Evolutionary conservation across 2,329 filamentous ascomycete genomes (phyloP), one percentile per base, ranked within the genome.

Genomic region (Penicillium sp.): DNA sequence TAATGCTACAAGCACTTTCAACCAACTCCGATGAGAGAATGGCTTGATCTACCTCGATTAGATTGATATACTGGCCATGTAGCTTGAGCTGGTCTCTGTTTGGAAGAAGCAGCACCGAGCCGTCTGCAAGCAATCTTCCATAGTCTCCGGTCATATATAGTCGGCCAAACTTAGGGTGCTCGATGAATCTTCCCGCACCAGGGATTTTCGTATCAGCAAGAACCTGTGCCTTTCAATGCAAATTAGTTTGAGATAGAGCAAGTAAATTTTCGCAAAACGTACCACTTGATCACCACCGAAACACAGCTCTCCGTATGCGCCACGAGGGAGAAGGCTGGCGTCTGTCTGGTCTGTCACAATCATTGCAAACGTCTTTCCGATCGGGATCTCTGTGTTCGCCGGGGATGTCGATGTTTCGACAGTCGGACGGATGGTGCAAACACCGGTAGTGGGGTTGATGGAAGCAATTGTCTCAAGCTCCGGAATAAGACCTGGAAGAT

Each of bases 251-350:
- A 2, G 11, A 6, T 38, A 10, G 18, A 38, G 16, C 2, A 5
- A 11, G 20, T 8, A 6, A 14, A 7, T n/a, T 27, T 27, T 23
- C 10, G 9, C 6, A 16, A 10, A 13, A 53, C 65, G 52, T 56
- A 81, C 83, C 4, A 95, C 81, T 67, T 95, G 89, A 40, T 87
- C 80, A 9, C 89, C 90, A 11, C 88, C 89, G 64, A 95, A 93
- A 60, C 87, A 94, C 6, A 95, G 75, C 64, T 95, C 89, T 9
- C 90, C 90, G 13, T 88, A 73, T 52, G 81, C 85, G 3, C 89
- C 88, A 6, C 79, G 64, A 0, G 87, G 87, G 0, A 89, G 70
- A 1, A 81, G 59, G 0, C 77, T 66, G 4, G 82, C 74, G 0
- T 61, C 60, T 2, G 69, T 62, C 4, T 69, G 68, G 2, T 63